Conservation (phyloP, 495 filamentous ascomycete species). For the Talaromyces trachyspermus region DNA sequence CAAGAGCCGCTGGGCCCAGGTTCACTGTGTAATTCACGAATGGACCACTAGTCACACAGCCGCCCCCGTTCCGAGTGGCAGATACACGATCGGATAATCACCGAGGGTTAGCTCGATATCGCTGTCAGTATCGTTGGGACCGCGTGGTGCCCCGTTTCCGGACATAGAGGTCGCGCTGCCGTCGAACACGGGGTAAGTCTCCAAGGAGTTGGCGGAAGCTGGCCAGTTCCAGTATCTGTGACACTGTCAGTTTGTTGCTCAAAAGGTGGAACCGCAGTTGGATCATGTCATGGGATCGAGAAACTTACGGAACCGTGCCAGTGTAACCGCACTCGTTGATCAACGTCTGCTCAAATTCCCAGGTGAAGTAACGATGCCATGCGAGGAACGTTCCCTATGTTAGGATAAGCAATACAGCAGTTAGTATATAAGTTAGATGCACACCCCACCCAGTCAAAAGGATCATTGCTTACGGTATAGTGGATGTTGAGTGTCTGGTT, state of each 20-base stretch:
- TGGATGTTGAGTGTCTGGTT: constrained; percentile 56
- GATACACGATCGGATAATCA: constrained; percentile 16
- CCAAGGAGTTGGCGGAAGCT: constrained; percentile 38
- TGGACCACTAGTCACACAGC: constrained; percentile 55
- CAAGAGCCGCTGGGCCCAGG: constrained; percentile 43
- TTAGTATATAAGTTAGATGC: too few species aligned
- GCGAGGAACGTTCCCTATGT: constrained; percentile 53
- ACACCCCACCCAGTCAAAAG: too few species aligned
- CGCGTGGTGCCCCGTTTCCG: constrained; percentile 46
- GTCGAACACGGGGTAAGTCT: constrained; percentile 57
- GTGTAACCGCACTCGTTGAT: constrained; percentile 64
- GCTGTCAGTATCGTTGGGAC: constrained; percentile 16
- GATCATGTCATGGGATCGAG: neutral
- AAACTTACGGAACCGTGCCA: constrained; percentile 39
- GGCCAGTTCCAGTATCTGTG: constrained; percentile 59
- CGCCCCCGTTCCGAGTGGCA: constrained; percentile 53
- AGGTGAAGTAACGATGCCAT: constrained; percentile 66
- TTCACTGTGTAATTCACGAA: constrained; percentile 44
- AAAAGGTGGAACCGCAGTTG: too few species aligned
- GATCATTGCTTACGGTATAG: constrained; percentile 36
- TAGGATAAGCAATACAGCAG: neutral
- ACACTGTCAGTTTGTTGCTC: neutral
- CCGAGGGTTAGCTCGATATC: constrained; percentile 15
- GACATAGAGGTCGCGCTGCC: constrained; percentile 52
- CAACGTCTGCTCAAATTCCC: constrained; percentile 58